phyloP scores from a whole-genome alignment of 257 asterid species.

The Nicotiana noctiflora region DNA sequence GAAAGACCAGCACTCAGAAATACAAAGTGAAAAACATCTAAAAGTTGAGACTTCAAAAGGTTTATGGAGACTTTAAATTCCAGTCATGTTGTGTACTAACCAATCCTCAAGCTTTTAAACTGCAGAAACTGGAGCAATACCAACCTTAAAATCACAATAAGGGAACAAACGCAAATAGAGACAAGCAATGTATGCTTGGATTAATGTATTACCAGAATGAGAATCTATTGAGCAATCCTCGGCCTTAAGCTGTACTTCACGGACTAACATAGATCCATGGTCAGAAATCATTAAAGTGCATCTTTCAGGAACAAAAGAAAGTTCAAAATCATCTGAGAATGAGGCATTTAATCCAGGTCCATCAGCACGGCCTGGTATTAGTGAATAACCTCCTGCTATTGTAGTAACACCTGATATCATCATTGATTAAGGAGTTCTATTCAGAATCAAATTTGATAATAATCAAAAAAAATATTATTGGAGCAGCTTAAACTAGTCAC shows the following conservation, averaged over 20 bases:
- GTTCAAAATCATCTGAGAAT: slow-evolving; percentile 47
- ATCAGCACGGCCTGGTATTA: slow-evolving; percentile 48
- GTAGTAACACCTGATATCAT: slow-evolving; percentile 67
- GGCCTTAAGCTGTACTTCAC: slow-evolving; percentile 56
- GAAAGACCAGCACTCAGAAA: too few relatives aligned
- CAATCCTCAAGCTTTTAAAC: neutral
- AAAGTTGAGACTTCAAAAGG: neutral
- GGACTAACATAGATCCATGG: slow-evolving; percentile 55
- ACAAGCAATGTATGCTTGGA: neutral
- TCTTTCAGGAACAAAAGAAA: slow-evolving; percentile 52
- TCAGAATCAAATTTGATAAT: neutral
- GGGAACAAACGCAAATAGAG: neutral
- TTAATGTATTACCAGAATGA: slow-evolving; percentile 40
- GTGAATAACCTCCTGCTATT: slow-evolving; percentile 75
- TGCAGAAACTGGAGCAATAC: neutral
- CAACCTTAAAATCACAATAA: slow-evolving; percentile 3
- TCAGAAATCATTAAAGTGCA: slow-evolving; percentile 78
- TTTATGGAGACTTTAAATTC: neutral
- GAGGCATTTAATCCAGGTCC: slow-evolving; percentile 71
- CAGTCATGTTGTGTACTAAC: neutral
- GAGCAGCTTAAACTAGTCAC: neutral
- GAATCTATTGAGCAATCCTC: slow-evolving; percentile 53
- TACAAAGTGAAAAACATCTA: neutral
- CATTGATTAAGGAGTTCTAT: neutral
- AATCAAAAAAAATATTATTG: too few relatives aligned